Evolutionary conservation across 1,284 basidiomycete species (phyloP), one percentile per base, ranked within the genome.

Genomic region (Sparassis latifolia): DNA sequence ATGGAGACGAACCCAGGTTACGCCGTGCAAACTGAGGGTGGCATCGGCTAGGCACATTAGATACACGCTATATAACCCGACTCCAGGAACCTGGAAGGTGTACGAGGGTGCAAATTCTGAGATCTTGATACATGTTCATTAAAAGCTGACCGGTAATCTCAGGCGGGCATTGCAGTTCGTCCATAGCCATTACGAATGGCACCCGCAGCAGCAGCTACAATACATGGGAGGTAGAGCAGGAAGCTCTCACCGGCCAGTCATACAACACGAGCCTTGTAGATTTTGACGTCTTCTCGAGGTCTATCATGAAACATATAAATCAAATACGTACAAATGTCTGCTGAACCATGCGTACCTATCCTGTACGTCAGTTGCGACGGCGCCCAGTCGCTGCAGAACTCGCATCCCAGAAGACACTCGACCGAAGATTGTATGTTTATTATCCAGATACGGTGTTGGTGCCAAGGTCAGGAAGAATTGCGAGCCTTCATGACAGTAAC

Each of bases 361-460:
- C 57, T 92, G 86, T 9, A 75, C 75, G 63, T 92, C 88, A 5
- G 85, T 84, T 1, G 77, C 85, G 3, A 93, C 89, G 2, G 88
- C 80, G 27, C 89, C 90, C 35, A 93, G 66, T 37, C 91, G 74
- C 62, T 93, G 88, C 20, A 93, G 76, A 5, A 94, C 92, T 44
- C 88, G 76, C 84, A 95, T 94, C 2, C 92, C 92, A 27, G 82
- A 76, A 62, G 79, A 84, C 10, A 95, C 89, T 9, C 92, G 83
- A 3, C 92, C 92, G 63, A 95, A 95, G 58, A 95, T 95, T 3
- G 92, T 94, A 66, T 98, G 92, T 65, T 98, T 97, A 61, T 86
- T 90, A 62, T 96, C 90, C 40, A 97, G 75, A 69, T 80, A 97
- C 0, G 94, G 94, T 45, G 93, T 96, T 5, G 94, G 94, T 1